Conservation (phyloP, 768 basidiomycete species). For the Calocybe gangraenosa region DNA sequence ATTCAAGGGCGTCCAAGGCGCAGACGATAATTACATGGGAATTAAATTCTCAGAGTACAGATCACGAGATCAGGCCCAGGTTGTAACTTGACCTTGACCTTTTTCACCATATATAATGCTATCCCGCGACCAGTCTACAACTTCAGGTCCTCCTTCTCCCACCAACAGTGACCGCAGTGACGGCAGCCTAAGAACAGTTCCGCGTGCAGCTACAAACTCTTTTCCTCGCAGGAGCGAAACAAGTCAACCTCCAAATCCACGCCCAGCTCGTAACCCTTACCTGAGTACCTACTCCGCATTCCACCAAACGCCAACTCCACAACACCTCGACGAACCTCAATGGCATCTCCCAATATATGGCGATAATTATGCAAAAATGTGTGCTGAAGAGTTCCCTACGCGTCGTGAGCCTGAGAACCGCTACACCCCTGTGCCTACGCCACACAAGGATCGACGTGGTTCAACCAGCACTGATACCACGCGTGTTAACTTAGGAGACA, state of each 20-base stretch:
- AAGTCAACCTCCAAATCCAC: conserved; percentile 1
- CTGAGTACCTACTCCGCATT: conserved; percentile 3
- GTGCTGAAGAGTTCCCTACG: conserved; percentile 22
- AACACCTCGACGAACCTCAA: conserved; percentile 16
- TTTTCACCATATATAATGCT: conserved; percentile 11
- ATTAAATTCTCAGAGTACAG: conserved; percentile 42
- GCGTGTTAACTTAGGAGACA: conserved; percentile 18
- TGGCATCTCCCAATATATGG: conserved; percentile 27
- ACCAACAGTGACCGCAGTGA: conserved; percentile 1
- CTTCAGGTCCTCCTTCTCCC: conserved; percentile 2
- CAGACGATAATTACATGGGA: conserved; percentile 47
- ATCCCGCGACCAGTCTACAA: conserved; percentile 3
- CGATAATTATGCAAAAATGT: conserved; percentile 12
- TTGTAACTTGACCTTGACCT: conserved; percentile 9
- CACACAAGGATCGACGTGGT: conserved; percentile 20
- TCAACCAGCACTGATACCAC: conserved; percentile 37
- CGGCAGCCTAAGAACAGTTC: neutral
- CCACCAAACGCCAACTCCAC: conserved; percentile 12
- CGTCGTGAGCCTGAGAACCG: conserved; percentile 18
- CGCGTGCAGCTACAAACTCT: neutral
- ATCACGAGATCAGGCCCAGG: neutral
- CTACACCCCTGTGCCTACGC: conserved; percentile 1
- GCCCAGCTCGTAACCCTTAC: conserved; percentile 4
- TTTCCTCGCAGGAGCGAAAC: conserved; percentile 2
- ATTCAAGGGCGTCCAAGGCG: conserved; percentile 54